Percentiles rank a stretch among this genome's conserved stretches.
Conservation (phyloP, 106 monocot genomes). For the Chionographis japonica region DNA sequence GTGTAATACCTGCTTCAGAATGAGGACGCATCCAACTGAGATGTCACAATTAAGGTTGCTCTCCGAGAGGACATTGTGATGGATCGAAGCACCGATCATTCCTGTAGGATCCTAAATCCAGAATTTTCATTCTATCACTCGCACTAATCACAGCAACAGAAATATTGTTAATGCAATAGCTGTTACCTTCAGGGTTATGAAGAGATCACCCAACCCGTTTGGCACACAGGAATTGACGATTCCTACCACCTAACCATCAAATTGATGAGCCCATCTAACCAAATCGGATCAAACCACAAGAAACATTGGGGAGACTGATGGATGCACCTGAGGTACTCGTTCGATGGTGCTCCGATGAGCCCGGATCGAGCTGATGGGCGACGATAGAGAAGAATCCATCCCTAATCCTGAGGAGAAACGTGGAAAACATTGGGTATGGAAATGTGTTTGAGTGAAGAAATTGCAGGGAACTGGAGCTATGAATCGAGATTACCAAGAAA, state of each 20-base stretch:
- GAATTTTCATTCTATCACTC: background rate
- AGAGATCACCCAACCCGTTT: slow-evolving; percentile 73
- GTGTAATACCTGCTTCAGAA: slow-evolving; percentile 66
- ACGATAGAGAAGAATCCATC: background rate
- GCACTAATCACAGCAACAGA: background rate
- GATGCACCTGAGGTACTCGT: slow-evolving; percentile 33
- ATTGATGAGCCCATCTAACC: background rate
- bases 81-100: slow-evolving; percentile 65
- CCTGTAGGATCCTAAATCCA: slow-evolving; percentile 75
- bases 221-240: slow-evolving; percentile 57
- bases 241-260: slow-evolving; percentile 55
- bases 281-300: background rate
- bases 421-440: too few species aligned
- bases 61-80: slow-evolving; percentile 46
- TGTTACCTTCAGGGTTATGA: slow-evolving; percentile 65
- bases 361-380: slow-evolving; percentile 39
- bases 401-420: slow-evolving; percentile 4
- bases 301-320: background rate
- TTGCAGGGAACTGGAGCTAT: too few species aligned
- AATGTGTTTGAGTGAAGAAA: too few species aligned
- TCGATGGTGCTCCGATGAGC: background rate
- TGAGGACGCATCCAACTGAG: slow-evolving; percentile 61
- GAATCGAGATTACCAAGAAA: slow-evolving; percentile 34
- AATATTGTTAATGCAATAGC: too few species aligned
- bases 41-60: slow-evolving; percentile 38